Base-by-base conservation (phyloP, 2,329 filamentous ascomycete species). In the Triangularia verruculosa region DNA sequence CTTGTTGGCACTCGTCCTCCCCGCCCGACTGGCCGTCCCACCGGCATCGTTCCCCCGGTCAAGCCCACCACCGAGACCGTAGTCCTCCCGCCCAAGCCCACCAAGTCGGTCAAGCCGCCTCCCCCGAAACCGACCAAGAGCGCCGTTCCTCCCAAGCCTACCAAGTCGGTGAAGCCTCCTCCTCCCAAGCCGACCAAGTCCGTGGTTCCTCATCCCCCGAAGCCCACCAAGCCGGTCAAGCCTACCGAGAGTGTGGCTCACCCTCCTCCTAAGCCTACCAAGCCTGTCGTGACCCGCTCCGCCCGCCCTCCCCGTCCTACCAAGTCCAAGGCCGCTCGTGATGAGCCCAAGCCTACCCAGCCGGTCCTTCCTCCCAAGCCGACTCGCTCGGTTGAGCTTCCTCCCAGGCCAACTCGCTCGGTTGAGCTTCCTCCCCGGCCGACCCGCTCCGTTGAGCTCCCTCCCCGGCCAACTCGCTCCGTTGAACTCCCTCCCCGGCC, bases 1-100 rank as follows among this genome's bases (percentile, higher is more conserved):
- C 57, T 52, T 20, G 39, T 52, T 39, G 25, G 15, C 20, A 61
- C 58, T n/a, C 62, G 52, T 22, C 39, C 27, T 27, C 56, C 63
- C 15, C 62, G 57, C 39, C 62, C 57, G 20, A 60, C 57, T 8
- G 61, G 56, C 4, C 30, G 56, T 47, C 30, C 56, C 56, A 54
- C 12, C 9, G 51, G 51, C 51, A 5, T 54, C 4, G 6, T 54
- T 15, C 51, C 51, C 17, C 51, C 51, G 22, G 39, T 47, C 6
- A 54, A 54, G 51, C 51, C 51, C 4, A 54, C 51, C 11, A 54
- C 20, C 20, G 12, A 7, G 51, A 13, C 51, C 4, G 39, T 47
- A n/a, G 30, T 30, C 13, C 30, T 34, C 1, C 28, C 55, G 28
- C 27, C 55, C 27, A 32, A 39, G 27, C 55, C 55, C 8, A 32